A percentile compares a stretch with the other conserved stretches of the same genome.
Evolutionary conservation across 208 protist genomes (phyloP).

Genomic region (Angomonas ambiguus): DNA sequence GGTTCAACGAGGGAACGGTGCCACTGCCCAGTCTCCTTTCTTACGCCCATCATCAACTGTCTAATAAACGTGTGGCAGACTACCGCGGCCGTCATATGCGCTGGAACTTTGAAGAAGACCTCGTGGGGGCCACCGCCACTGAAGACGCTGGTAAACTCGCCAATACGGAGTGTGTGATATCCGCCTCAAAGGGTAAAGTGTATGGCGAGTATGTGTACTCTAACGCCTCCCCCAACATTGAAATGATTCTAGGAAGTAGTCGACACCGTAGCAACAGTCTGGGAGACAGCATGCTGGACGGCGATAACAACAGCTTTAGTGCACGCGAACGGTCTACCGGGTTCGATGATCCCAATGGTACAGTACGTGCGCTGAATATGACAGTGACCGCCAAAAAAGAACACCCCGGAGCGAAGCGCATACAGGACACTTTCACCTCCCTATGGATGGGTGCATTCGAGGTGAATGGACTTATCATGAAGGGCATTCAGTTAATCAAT

Average conservation of each 20-base stretch:
- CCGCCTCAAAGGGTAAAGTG: conserved; percentile 38
- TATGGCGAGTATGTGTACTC: conserved; percentile 43
- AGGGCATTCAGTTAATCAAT: conserved; percentile 65
- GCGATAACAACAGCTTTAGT: not conserved
- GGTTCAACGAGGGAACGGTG: conserved; percentile 96
- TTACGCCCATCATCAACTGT: conserved; percentile 41
- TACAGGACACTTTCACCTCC: conserved; percentile 84
- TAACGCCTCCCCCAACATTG: conserved; percentile 15
- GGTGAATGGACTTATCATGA: conserved; percentile 68
- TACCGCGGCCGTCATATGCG: conserved; percentile 41
- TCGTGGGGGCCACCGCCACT: conserved; percentile 26
- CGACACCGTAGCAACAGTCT: conserved; percentile 5
- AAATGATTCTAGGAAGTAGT: conserved; percentile 10
- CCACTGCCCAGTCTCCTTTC: conserved; percentile 75
- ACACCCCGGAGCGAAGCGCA: conserved; percentile 58
- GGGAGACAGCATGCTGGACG: not conserved
- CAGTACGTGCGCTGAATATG: not conserved
- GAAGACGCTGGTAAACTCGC: not conserved
- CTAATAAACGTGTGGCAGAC: conserved; percentile 44
- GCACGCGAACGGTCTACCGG: not conserved
- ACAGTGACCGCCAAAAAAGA: conserved; percentile 8
- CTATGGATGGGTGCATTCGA: conserved; percentile 83
- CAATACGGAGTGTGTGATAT: conserved; percentile 25
- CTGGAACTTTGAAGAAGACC: conserved; percentile 38
- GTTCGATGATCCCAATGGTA: not conserved